Conservation (phyloP, 768 basidiomycete genomes). For the Candolleomyces aberdarensis region DNA sequence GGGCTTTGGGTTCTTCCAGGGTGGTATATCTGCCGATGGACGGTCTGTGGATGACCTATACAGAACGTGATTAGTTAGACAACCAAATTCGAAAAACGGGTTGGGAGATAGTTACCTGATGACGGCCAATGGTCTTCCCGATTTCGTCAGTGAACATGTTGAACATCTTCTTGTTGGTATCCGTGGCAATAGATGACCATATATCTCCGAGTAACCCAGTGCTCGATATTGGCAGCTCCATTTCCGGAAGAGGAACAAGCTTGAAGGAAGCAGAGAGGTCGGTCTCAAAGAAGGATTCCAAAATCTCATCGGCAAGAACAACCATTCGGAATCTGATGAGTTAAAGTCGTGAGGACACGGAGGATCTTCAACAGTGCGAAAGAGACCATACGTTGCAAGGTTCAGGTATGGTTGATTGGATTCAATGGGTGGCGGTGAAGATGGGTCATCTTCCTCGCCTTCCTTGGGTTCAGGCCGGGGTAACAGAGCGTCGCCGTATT, state of each 20-base stretch:
- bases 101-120: conserved; percentile 43
- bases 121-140: conserved; percentile 91
- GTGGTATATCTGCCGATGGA: conserved; percentile 84
- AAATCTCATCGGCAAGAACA: conserved; percentile 91
- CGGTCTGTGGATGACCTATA: conserved; percentile 61
- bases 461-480: conserved; percentile 41
- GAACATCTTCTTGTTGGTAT: conserved; percentile 91
- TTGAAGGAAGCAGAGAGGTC: conserved; percentile 89
- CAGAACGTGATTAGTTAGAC: too few species aligned
- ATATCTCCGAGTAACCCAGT: conserved; percentile 76
- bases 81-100: too few species aligned
- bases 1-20: conserved; percentile 82
- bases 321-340: conserved; percentile 91
- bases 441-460: conserved; percentile 25
- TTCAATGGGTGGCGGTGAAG: conserved; percentile 47
- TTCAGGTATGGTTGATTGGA: conserved; percentile 92
- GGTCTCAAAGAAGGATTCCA: conserved; percentile 95
- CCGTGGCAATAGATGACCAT: conserved; percentile 86
- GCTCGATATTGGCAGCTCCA: conserved; percentile 57
- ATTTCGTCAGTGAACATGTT: conserved; percentile 92
- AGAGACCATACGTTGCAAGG: conserved; percentile 65
- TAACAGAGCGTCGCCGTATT: conserved; percentile 93
- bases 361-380: background rate
- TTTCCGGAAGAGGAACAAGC: conserved; percentile 65
- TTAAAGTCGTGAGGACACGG: background rate